Base-by-base conservation (phyloP, 78 protist genomes). In the Andalucia godoyi region DNA sequence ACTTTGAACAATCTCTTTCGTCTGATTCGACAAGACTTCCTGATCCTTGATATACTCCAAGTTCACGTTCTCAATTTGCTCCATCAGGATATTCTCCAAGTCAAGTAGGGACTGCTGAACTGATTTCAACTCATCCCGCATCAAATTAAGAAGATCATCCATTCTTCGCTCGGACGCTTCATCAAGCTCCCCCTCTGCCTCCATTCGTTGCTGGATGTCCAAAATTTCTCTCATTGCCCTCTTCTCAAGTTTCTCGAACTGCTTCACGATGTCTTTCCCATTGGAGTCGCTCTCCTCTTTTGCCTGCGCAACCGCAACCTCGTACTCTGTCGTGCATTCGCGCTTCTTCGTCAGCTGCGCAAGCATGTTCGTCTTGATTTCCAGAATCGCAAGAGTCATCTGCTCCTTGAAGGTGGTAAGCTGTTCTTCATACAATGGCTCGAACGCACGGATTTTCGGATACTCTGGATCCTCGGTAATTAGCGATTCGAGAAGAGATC, bases 241-340 rank as follows among this genome's bases (percentile, higher is more conserved):
- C 54, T 64, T 64, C 55, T 64, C 47, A n/a, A 43, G 7, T 51
- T 64, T 64, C 10, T 64, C 69, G 17, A 64, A 64, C 9, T 7
- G 29, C 10, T 64, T 64, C 27, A 64, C 29, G 12, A 64, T 8
- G 9, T 6, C 32, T 10, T 64, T 64, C 13, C 52, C 38, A 8
- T 50, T 37, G 36, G 7, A 8, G 69, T 64, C 55, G 69, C 10
- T 7, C 40, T 64, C 63, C 17, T 15, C 40, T 51, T 64, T 46
- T 10, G 63, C 55, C 8, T 9, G 18, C 10, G 10, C 7, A 33
- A 64, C 38, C 34, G 69, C 47, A 9, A 29, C 52, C 12, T 7
- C 17, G 52, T 43, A 64, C 12, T 64, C 69, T 15, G 8, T 13
- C 18, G 9, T 43, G 38, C 47, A 52, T 18, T 64, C 55, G 15